These are phyloP conservation scores for Pseudopyricularia cyperi DNA, from an alignment of 2,329 filamentous ascomycete species.

Conservation along the genomic window DNA sequence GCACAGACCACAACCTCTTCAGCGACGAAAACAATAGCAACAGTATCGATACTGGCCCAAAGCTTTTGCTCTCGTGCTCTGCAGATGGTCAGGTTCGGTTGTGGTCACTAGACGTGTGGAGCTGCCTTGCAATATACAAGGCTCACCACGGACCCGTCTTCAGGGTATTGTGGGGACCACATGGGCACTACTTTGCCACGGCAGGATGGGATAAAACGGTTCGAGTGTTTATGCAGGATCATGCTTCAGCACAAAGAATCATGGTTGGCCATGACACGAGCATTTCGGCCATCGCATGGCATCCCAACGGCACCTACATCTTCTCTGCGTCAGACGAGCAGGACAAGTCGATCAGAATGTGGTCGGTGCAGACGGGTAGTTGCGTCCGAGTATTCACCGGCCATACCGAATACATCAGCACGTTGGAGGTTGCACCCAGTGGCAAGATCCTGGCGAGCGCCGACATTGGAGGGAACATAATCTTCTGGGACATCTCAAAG, in stretches of 20 bases:
- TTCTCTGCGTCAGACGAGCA: slow-evolving; percentile 81
- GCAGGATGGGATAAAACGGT: slow-evolving; percentile 83
- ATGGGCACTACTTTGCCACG: slow-evolving; percentile 88
- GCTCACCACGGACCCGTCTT: slow-evolving; percentile 84
- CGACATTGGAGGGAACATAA: slow-evolving; percentile 77
- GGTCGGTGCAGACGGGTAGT: slow-evolving; percentile 77
- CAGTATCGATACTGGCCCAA: slow-evolving; percentile 16
- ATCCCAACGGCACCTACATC: slow-evolving; percentile 85
- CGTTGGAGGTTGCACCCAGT: slow-evolving; percentile 73
- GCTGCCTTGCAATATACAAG: slow-evolving; percentile 88
- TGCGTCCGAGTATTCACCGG: slow-evolving; percentile 87
- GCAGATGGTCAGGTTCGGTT: slow-evolving; percentile 80
- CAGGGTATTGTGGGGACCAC: slow-evolving; percentile 80
- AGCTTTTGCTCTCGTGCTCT: slow-evolving; percentile 75
- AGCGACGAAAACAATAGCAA: slow-evolving; percentile 40
- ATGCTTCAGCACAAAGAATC: slow-evolving; percentile 76
- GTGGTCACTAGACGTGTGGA: slow-evolving; percentile 86
- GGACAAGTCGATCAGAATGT: slow-evolving; percentile 92
- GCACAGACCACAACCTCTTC: slow-evolving; percentile 34
- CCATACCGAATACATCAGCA: slow-evolving; percentile 76
- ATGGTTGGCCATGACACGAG: slow-evolving; percentile 87
- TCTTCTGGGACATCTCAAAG: slow-evolving; percentile 87
- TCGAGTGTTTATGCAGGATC: slow-evolving; percentile 83
- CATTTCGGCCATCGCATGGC: slow-evolving; percentile 86
- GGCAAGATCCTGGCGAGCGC: slow-evolving; percentile 86